phyloP scores from a whole-genome alignment of 352 stramenopile genomes.

The Globisporangium acanthophoron region DNA sequence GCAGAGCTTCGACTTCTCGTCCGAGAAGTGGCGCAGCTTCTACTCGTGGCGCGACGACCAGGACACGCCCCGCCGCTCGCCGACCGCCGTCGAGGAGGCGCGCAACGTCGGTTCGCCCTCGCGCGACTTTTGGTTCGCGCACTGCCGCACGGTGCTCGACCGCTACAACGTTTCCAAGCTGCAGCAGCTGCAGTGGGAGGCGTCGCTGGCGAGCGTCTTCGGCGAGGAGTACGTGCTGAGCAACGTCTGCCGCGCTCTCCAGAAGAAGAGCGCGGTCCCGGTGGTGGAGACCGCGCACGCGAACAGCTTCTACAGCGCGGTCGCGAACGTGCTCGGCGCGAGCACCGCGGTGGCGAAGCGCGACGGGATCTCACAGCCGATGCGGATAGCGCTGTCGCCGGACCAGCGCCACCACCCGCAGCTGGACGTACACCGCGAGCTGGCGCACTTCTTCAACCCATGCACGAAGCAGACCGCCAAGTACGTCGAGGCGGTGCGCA shows the following conservation, averaged over 20 bases:
- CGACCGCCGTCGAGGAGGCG: slow-evolving; percentile 27
- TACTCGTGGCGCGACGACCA: slow-evolving; percentile 56
- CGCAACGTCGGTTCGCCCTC: slow-evolving; percentile 50
- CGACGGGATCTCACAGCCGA: neutral
- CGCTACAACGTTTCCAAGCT: slow-evolving; percentile 60
- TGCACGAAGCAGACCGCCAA: slow-evolving; percentile 32
- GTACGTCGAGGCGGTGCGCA: slow-evolving; percentile 24
- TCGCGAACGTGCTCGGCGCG: slow-evolving; percentile 19
- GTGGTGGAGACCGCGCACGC: neutral
- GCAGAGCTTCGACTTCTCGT: slow-evolving; percentile 85
- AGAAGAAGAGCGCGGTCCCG: slow-evolving; percentile 4
- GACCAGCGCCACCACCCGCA: slow-evolving; percentile 12
- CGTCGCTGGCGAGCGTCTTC: slow-evolving; percentile 61
- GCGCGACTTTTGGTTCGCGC: slow-evolving; percentile 70
- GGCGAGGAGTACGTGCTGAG: slow-evolving; percentile 57
- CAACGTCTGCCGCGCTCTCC: slow-evolving; percentile 26
- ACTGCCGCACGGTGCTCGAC: slow-evolving; percentile 53
- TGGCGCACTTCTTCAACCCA: slow-evolving; percentile 42
- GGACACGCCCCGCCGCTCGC: slow-evolving; percentile 23
- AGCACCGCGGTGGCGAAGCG: slow-evolving; percentile 9
- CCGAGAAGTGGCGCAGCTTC: slow-evolving; percentile 71
- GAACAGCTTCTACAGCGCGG: slow-evolving; percentile 12
- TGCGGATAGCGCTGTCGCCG: neutral
- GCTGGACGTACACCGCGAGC: slow-evolving; percentile 31
- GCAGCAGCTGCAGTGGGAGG: slow-evolving; percentile 71